A percentile compares a stretch with the other conserved stretches of the same genome.
phyloP scores from a whole-genome alignment of 2,329 filamentous ascomycete genomes.

The Colletotrichum cereale region DNA sequence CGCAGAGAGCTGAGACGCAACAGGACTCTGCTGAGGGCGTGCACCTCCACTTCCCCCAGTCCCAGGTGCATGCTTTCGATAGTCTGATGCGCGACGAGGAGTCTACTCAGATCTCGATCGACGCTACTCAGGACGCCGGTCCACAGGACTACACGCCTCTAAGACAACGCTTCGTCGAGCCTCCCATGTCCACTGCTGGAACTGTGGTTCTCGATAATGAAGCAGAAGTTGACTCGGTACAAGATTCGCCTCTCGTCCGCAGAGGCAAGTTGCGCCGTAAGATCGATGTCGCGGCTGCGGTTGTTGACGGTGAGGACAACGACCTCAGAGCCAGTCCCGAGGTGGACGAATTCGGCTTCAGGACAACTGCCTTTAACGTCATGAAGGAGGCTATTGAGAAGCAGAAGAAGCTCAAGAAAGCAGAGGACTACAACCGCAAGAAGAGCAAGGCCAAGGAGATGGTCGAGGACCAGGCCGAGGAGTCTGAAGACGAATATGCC shows the following conservation, averaged over 20 bases:
- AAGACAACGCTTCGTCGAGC: conserved; percentile 73
- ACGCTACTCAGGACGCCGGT: conserved; percentile 85
- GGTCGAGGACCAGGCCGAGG: conserved; percentile 93
- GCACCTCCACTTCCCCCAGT: conserved; percentile 70
- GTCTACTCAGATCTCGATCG: conserved; percentile 75
- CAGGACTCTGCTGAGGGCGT: conserved; percentile 50
- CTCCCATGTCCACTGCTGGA: conserved; percentile 76
- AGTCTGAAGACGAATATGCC: conserved; percentile 98
- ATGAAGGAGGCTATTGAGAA: conserved; percentile 75
- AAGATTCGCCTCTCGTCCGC: conserved; percentile 76
- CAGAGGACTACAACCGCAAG: conserved; percentile 81
- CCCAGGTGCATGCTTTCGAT: conserved; percentile 70
- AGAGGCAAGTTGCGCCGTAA: conserved; percentile 67
- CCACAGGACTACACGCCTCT: conserved; percentile 81
- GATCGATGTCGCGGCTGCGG: conserved; percentile 52
- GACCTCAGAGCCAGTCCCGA: conserved; percentile 41
- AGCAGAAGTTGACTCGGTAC: conserved; percentile 53
- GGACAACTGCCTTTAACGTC: conserved; percentile 71
- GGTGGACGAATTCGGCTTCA: conserved; percentile 53
- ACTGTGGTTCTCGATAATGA: conserved; percentile 70
- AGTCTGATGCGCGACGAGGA: conserved; percentile 62
- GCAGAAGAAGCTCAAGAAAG: conserved; percentile 64
- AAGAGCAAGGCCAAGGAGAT: conserved; percentile 89
- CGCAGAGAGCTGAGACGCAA: conserved; percentile 57
- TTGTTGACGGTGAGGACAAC: conserved; percentile 58